phyloP scores from a whole-genome alignment of 257 asterid species.

The Nicotiana obtusifolia region DNA sequence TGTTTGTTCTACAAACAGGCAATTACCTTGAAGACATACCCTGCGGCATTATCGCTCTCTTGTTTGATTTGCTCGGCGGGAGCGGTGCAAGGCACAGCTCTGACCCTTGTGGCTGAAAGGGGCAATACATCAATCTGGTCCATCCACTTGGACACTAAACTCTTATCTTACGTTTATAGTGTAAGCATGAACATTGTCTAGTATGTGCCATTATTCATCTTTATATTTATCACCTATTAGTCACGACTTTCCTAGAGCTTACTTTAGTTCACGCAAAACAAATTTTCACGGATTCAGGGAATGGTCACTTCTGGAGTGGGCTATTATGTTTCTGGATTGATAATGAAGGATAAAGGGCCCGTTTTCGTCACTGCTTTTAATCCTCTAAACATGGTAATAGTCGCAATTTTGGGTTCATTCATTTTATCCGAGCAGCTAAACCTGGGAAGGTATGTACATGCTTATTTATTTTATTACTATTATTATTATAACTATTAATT shows the following conservation, averaged over 20 bases:
- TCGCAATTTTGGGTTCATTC: slow-evolving; percentile 47
- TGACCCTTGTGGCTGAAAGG: slow-evolving; percentile 43
- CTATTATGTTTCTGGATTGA: slow-evolving; percentile 37
- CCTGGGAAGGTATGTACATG: slow-evolving; percentile 37
- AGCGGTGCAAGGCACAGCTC: slow-evolving; percentile 40
- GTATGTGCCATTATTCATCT: not conserved
- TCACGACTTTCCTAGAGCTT: not conserved
- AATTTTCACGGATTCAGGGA: slow-evolving; percentile 29
- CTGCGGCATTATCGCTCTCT: slow-evolving; percentile 55
- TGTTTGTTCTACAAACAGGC: slow-evolving; percentile 22
- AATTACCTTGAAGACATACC: slow-evolving; percentile 46
- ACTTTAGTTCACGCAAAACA: not conserved
- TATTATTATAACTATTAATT: not conserved
- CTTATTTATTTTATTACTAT: not conserved
- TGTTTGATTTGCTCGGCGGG: slow-evolving; percentile 41
- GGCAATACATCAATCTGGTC: slow-evolving; percentile 39
- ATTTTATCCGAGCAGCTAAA: slow-evolving; percentile 41
- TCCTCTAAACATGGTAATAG: slow-evolving; percentile 51
- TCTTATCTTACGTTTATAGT: slow-evolving; percentile 38
- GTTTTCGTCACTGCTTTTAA: slow-evolving; percentile 48
- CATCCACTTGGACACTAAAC: slow-evolving; percentile 42
- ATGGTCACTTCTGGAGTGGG: slow-evolving; percentile 38
- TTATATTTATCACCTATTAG: not conserved
- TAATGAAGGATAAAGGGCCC: slow-evolving; percentile 51
- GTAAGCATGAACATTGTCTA: slow-evolving; percentile 21